Evolutionary conservation across 2,329 filamentous ascomycete genomes (phyloP), one percentile per base, ranked within the genome.

Genomic region (Pseudogymnoascus verrucosus): DNA sequence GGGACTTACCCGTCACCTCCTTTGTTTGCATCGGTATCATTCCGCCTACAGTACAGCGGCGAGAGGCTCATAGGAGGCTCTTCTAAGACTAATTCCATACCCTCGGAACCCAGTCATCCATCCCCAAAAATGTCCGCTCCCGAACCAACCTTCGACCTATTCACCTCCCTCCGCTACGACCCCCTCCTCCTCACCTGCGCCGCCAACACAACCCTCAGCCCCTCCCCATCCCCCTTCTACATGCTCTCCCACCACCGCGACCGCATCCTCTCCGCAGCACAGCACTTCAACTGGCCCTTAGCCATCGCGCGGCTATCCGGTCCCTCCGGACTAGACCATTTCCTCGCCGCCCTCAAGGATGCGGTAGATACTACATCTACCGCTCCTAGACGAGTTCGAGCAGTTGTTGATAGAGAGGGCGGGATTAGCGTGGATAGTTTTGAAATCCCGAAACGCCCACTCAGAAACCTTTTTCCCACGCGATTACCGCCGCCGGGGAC

Each of bases 191-290:
- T 77, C 6, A 67, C 75, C 6, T 68, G 69, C 6, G 61, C 68
- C 39, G 66, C 67, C 21, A 71, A 69, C 63, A 71, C 67, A 12
- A 69, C 67, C 51, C 65, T 69, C 70, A 70, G 59, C 67, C 65
- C 19, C 39, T 65, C 40, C 12, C 63, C 77, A 5, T 89, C 85
- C 7, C 83, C 87, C 0, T 87, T 91, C 69, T 96, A 96, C 74
- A 91, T 96, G 81, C 82, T 95, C 14, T 80, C 86, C 64, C 87
- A 88, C 68, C 92, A 96, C 74, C 84, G 86, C 54, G 89, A 93
- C 72, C 88, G 92, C 62, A 83, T 96, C 72, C 79, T 91, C n/a
- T 82, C 78, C 64, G 85, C 84, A 12, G 84, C 85, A 4, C 73
- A 70, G 4, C 72, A 87, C 67, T 89, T 84, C 78, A 71, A 75